Evolutionary conservation across 495 filamentous ascomycete genomes (phyloP).

Genomic region (Penicillium pulvis): DNA sequence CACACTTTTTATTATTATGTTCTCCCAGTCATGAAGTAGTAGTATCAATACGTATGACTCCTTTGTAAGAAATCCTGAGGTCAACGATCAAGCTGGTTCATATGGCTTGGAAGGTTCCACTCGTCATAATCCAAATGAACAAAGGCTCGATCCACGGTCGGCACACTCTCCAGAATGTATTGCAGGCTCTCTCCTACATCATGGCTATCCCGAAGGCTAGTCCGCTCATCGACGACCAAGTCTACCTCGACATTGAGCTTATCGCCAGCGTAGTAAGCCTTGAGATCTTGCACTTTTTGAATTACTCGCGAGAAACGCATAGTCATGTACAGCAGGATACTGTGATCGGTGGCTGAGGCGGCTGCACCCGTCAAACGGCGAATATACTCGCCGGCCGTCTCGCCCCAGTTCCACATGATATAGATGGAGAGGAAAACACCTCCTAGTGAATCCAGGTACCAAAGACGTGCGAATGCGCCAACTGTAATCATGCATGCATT

Average conservation of each 20-base stretch:
- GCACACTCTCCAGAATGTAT: constrained; percentile 88
- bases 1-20: background rate
- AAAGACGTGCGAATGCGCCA: constrained; percentile 73
- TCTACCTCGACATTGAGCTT: constrained; percentile 86
- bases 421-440: constrained; percentile 78
- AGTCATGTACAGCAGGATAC: constrained; percentile 84
- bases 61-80: background rate
- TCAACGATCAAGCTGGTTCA: constrained; percentile 60
- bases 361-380: constrained; percentile 80
- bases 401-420: constrained; percentile 85
- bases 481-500: constrained; percentile 43
- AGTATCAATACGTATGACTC: background rate
- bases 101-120: constrained; percentile 83
- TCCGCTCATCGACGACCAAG: constrained; percentile 79
- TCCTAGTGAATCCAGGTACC: constrained; percentile 86
- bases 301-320: constrained; percentile 94
- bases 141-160: constrained; percentile 68
- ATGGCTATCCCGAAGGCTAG: constrained; percentile 79
- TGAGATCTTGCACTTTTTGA: constrained; percentile 81
- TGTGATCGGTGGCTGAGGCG: constrained; percentile 77
- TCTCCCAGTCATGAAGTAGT: background rate
- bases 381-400: constrained; percentile 77
- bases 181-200: constrained; percentile 87
- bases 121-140: constrained; percentile 83
- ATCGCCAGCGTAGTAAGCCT: constrained; percentile 89